Evolutionary conservation across 805 yeast species (phyloP), one percentile per base, ranked within the genome.

Genomic region (Pichia manshurica): DNA sequence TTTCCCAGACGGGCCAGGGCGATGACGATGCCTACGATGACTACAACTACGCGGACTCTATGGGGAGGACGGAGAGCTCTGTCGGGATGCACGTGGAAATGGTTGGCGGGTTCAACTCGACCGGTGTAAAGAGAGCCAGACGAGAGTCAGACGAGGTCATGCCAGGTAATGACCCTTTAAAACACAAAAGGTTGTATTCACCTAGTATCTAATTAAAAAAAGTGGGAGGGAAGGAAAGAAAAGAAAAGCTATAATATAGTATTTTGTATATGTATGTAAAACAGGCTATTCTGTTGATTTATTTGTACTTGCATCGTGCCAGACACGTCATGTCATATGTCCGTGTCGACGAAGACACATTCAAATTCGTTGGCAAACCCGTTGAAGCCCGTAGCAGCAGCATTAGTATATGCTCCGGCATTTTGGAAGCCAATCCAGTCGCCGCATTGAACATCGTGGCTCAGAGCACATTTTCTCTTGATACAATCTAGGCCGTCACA

Each of bases 401-500:
- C 87, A 20, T 84, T 73, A 8, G 98, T 90, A 68, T 91, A 91
- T 17, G 99, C 97, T 16, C 99, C 99, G 49, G 86, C 65, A 55
- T 81, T 73, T 29, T 82, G 73, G 68, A 91, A 90, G 66, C 81
- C 87, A 48, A 91, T 63, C 98, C 98, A 91, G 64, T 91, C 98
- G 8, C 97, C 98, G 38, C 85, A 83, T 19, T 72, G 70, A 39
- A 88, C 80, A 35, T 80, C 79, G 46, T 75, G 72, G 17, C 81
- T 72, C 58, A 91, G 71, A 32, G 56, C 57, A 50, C 79, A 70
- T 33, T 69, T 71, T 41, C 71, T 64, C 17, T 84, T 64, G 49
- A 91, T 79, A 64, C 95, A 84, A 65, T 91, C 99, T 53, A 91
- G 73, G 3, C 97, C 97, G 67, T 91, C 99, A 69, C 99, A 91